Evolutionary conservation across 2,329 filamentous ascomycete genomes (phyloP).

Genomic region (Botryotinia convoluta): DNA sequence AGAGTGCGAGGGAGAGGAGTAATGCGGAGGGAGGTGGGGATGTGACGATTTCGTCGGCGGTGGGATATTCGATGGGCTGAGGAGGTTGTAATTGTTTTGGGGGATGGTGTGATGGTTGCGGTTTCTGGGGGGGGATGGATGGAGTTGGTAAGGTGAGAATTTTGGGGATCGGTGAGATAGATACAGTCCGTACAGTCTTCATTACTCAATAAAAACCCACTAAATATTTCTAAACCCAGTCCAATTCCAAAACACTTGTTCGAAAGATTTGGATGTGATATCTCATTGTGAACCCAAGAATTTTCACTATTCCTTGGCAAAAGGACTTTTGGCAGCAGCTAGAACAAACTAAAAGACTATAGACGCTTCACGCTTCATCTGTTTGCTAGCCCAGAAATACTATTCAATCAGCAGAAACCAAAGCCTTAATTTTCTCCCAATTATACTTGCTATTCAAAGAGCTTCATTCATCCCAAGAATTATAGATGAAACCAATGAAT

Average conservation of each 20-base stretch:
- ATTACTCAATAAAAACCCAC: neutral
- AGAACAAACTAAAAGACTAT: accelerated
- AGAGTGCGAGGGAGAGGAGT: neutral
- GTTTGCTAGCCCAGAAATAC: accelerated
- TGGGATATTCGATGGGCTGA: neutral
- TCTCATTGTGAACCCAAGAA: accelerated
- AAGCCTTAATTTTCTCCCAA: accelerated
- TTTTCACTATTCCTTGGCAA: accelerated
- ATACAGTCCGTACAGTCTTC: accelerated
- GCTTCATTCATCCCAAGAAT: accelerated
- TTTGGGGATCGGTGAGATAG: neutral
- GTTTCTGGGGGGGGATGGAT: neutral
- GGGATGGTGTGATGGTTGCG: neutral
- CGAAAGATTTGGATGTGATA: neutral
- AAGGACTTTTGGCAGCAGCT: accelerated
- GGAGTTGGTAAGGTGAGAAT: neutral
- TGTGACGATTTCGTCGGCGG: neutral
- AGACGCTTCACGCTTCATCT: neutral
- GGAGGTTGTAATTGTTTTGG: neutral
- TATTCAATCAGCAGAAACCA: accelerated
- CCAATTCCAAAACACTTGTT: neutral
- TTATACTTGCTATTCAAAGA: accelerated
- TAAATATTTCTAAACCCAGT: accelerated
- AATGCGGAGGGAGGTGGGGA: neutral
- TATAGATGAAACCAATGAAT: no score